Conservation (phyloP, 768 basidiomycete species). For the Auricularia cornea region DNA sequence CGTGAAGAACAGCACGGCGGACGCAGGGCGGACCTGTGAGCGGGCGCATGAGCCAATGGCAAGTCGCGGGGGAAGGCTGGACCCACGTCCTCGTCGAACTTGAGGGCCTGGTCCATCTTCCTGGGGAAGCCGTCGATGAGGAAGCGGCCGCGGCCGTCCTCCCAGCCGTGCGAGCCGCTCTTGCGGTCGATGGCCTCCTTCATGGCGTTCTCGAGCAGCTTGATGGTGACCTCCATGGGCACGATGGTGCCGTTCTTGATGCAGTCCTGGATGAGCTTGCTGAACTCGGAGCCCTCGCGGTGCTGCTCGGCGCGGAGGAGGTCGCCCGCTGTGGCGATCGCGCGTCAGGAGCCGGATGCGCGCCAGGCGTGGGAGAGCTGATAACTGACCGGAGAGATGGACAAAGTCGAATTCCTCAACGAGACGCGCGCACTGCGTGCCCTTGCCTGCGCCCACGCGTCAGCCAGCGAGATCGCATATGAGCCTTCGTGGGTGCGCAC, state of each 20-base stretch:
- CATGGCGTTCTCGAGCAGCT: conserved; percentile 93
- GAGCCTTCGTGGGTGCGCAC: conserved; percentile 31
- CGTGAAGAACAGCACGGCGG: conserved; percentile 75
- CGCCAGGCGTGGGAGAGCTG: conserved; percentile 7
- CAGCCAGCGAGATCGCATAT: neutral
- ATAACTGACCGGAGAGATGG: conserved; percentile 79
- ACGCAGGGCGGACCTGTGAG: conserved; percentile 67
- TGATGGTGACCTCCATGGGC: conserved; percentile 94
- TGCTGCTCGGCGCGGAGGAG: conserved; percentile 90
- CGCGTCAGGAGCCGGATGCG: neutral
- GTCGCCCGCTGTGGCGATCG: conserved; percentile 68
- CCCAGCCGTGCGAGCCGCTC: conserved; percentile 48
- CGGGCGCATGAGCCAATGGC: conserved; percentile 1
- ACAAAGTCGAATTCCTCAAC: conserved; percentile 81
- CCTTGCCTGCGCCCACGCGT: conserved; percentile 60
- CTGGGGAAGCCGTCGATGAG: conserved; percentile 96
- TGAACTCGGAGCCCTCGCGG: conserved; percentile 75
- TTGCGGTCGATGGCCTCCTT: conserved; percentile 40
- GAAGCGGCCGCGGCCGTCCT: conserved; percentile 70
- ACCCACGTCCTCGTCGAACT: conserved; percentile 78
- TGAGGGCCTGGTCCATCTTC: conserved; percentile 95
- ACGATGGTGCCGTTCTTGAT: conserved; percentile 92
- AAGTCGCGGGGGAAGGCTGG: neutral
- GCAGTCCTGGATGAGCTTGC: conserved; percentile 74
- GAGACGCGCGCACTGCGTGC: conserved; percentile 84